Evolutionary conservation across 2,329 filamentous ascomycete genomes (phyloP), one percentile per base, ranked within the genome.

Genomic region (Cadophora malorum): DNA sequence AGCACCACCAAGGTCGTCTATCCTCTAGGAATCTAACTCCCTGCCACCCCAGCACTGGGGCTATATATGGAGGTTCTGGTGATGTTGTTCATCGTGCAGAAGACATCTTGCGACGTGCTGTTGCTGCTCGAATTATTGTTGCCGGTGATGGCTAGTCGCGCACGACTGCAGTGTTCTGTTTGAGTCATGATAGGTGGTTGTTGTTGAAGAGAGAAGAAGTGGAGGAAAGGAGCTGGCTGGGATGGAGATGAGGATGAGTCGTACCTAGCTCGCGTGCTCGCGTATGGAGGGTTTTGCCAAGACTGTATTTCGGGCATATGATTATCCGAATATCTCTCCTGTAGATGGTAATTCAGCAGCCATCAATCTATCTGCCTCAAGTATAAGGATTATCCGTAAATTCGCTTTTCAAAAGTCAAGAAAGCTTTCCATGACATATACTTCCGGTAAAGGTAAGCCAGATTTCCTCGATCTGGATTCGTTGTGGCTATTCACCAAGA

Each of bases 1-100:
- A 70, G 70, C 71, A 65, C 55, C 33, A 56, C 55, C 33, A 41
- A 59, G 55, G 33, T 25, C 10, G 35, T 38, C 33, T 38, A 61
- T 60, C 41, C 25, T 63, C 63, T 59, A 66, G 67, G 69, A 72
- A 75, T 67, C 64, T 74, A 77, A 72, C 74, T 76, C 70, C 69
- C 64, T 56, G 63, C 70, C 70, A 76, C 75, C 76, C 74, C 75
- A 67, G 60, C 73, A 68, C 70, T 75, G 76, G 76, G 76, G 76
- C 72, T 77, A 77, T 77, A 74, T 61, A 49, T 65, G 10, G 65
- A 35, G 5, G 9, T 23, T 41, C n/a, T 25, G 33, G 23, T 38
- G 52, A 55, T 31, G 52, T 55, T 70, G 66, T 45, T 45, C 35
- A 38, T 38, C 41, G 69, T 69, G 69, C 71, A 74, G 69, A 71